A percentile compares a stretch with the other conserved stretches of the same genome.
These are phyloP conservation scores for Entomortierella chlamydospora DNA, from an alignment of 192 early-diverging fungal genomes.

Conservation along the genomic window DNA sequence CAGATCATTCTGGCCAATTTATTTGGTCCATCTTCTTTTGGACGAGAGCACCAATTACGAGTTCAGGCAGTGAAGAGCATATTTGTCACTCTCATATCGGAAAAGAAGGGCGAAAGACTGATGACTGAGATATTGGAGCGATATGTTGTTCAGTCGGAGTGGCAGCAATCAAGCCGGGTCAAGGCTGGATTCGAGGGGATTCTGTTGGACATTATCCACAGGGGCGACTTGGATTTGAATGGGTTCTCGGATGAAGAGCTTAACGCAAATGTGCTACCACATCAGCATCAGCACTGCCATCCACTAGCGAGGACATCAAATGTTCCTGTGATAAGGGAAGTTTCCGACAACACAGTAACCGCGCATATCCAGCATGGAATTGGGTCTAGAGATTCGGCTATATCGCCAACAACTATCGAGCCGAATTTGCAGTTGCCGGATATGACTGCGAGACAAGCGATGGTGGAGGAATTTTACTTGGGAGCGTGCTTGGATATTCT, in stretches of 20 bases:
- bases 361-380: not conserved
- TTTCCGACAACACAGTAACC: not conserved
- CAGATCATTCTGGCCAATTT: constrained; percentile 47
- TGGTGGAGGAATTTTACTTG: constrained; percentile 46
- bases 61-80: constrained; percentile 19
- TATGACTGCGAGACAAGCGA: constrained; percentile 25
- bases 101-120: constrained; percentile 53
- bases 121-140: constrained; percentile 54
- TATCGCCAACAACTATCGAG: not conserved
- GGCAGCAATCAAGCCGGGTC: constrained; percentile 35
- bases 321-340: constrained; percentile 20
- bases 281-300: constrained; percentile 10
- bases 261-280: constrained; percentile 16
- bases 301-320: constrained; percentile 27
- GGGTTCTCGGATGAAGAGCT: constrained; percentile 49
- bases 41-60: constrained; percentile 33
- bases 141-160: constrained; percentile 48
- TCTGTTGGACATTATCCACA: constrained; percentile 38
- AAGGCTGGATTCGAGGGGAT: constrained; percentile 38
- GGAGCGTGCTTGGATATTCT: constrained; percentile 53
- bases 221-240: constrained; percentile 30
- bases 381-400: not conserved
- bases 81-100: constrained; percentile 34
- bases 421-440: not conserved
- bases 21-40: constrained; percentile 46